These are phyloP conservation scores for Ciborinia camelliae DNA, from an alignment of 2,329 filamentous ascomycete species.

Conservation along the genomic window DNA sequence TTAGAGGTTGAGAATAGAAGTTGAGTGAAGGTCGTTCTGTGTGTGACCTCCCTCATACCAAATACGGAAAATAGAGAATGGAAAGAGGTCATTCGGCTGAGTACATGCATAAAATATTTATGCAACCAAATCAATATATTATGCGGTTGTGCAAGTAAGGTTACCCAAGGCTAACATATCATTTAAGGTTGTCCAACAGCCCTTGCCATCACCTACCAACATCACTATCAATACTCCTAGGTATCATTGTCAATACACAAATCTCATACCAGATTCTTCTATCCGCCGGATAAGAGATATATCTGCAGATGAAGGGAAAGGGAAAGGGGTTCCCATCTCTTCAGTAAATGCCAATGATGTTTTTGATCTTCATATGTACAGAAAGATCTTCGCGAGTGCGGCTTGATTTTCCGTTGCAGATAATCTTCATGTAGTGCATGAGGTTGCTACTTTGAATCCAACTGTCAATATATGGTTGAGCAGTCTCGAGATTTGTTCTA, in stretches of 20 bases:
- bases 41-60: conserved; percentile 13
- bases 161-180: no score
- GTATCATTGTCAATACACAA: background rate
- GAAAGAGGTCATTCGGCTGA: conserved; percentile 5
- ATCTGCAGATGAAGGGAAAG: background rate
- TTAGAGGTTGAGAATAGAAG: conserved; percentile 14
- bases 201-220: background rate
- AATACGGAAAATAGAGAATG: background rate
- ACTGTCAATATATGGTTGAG: background rate
- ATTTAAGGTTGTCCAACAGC: background rate
- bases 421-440: background rate
- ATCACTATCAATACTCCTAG: background rate
- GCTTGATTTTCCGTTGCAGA: background rate
- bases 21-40: conserved; percentile 8
- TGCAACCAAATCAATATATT: no score
- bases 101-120: background rate
- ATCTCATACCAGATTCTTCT: background rate
- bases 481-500: background rate
- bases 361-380: background rate
- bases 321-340: background rate
- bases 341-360: background rate
- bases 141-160: background rate
- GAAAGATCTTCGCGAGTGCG: background rate
- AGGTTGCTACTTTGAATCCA: background rate
- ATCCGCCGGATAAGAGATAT: background rate